These are phyloP conservation scores for Claviceps purpurea DNA, from an alignment of 2,329 filamentous ascomycete genomes.

Conservation along the genomic window DNA sequence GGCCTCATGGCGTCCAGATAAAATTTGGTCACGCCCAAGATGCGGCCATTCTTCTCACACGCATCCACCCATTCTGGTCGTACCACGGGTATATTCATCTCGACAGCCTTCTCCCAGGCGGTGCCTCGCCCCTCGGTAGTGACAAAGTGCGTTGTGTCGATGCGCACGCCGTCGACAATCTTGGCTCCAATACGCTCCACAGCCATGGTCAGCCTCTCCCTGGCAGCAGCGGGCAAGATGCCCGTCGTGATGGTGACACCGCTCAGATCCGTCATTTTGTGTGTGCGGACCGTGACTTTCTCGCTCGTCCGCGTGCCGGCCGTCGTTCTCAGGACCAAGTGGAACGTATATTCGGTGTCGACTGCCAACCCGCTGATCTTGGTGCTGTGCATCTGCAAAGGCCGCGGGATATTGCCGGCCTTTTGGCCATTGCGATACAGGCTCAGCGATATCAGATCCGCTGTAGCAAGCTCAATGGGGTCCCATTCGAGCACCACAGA, in stretches of 20 bases:
- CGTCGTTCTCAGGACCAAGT: constrained; percentile 78
- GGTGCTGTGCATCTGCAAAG: constrained; percentile 77
- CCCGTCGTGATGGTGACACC: constrained; percentile 92
- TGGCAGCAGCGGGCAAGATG: constrained; percentile 59
- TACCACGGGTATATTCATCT: constrained; percentile 96
- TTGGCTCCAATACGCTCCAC: constrained; percentile 86
- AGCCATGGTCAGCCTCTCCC: constrained; percentile 60
- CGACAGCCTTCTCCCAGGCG: constrained; percentile 89
- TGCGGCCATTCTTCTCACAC: constrained; percentile 85
- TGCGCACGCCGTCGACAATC: constrained; percentile 76
- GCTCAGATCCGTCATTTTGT: constrained; percentile 96
- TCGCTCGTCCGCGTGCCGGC: constrained; percentile 80
- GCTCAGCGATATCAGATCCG: constrained; percentile 76
- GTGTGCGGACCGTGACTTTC: constrained; percentile 73
- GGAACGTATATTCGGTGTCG: constrained; percentile 91
- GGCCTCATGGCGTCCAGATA: constrained; percentile 69
- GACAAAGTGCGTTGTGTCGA: constrained; percentile 97
- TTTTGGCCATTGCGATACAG: constrained; percentile 95
- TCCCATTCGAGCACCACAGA: constrained; percentile 98
- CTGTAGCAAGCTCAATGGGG: constrained; percentile 81
- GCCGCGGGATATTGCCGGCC: constrained; percentile 84
- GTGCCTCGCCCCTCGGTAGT: constrained; percentile 85
- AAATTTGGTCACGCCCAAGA: constrained; percentile 88
- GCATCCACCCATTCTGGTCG: constrained; percentile 94
- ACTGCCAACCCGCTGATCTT: constrained; percentile 96